Percentiles rank a stretch among this genome's conserved stretches.
Conservation (phyloP, 305 asterid genomes). For the Andrographis paniculata region DNA sequence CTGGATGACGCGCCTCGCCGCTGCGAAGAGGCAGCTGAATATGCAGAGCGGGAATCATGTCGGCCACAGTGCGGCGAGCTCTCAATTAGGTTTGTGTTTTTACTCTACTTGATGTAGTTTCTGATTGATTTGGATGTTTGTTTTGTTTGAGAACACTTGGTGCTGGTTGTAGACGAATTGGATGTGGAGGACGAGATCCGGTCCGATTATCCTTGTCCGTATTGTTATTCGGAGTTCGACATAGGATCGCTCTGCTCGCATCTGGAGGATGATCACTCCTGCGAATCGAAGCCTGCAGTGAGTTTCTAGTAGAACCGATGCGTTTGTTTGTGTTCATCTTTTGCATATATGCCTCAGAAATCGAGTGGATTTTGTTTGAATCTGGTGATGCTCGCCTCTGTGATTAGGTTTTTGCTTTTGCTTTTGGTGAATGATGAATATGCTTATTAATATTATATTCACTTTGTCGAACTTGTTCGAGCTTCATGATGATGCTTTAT, state of each 20-base stretch:
- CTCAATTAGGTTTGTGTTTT: conserved; percentile 48
- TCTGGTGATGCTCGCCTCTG: not conserved
- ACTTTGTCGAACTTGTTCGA: no score
- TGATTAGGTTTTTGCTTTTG: conserved; percentile 8
- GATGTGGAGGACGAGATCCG: conserved; percentile 73
- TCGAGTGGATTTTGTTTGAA: conserved; percentile 1
- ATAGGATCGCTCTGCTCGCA: conserved; percentile 67
- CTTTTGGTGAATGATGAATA: no score
- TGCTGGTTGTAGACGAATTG: conserved; percentile 46
- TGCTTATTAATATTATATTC: no score
- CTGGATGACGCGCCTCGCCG: conserved; percentile 72
- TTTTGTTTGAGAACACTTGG: conserved; percentile 25
- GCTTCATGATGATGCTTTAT: no score
- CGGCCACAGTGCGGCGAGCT: conserved; percentile 19
- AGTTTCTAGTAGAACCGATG: conserved; percentile 28
- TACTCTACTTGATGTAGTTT: not conserved
- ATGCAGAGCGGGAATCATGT: conserved; percentile 44
- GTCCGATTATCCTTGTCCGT: conserved; percentile 73
- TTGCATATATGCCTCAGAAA: no score
- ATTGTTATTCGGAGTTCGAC: conserved; percentile 81
- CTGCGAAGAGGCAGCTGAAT: conserved; percentile 68
- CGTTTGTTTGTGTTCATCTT: not conserved
- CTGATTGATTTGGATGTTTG: conserved; percentile 1
- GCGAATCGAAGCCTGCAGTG: conserved; percentile 61
- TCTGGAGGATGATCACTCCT: conserved; percentile 69